Base-by-base conservation (phyloP, 495 filamentous ascomycete genomes). In the Penicillium riverlandense region DNA sequence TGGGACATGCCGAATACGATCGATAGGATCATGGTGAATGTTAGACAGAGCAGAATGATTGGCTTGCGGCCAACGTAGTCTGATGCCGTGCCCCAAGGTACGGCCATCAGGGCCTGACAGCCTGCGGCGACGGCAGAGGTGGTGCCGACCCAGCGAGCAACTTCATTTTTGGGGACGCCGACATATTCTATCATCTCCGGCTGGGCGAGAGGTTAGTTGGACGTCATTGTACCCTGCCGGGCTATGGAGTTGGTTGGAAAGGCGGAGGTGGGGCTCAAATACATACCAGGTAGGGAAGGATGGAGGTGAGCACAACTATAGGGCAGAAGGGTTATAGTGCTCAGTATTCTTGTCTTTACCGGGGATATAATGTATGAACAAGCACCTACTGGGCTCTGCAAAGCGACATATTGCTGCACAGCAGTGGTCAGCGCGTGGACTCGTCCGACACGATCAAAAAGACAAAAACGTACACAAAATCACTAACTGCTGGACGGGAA, bases 151-250 rank as follows among this genome's bases (percentile, higher is more conserved):
- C 84, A 91, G 74, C 79, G 80, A 38, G 83, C 86, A 37, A 95
- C 75, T 16, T 89, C 73, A 38, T 79, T 73, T 47, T 79, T 72
- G 16, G 80, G 72, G n/a, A 94, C 74, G 12, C 82, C 80, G 47
- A 95, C 84, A 64, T 75, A 80, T 49, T 84, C 77, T 40, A 92
- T 86, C 82, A 95, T 89, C 67, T 90, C 90, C 16, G 86, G 87
- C 69, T 72, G 38, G 28, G 22, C 22, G 6, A 8, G 7, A 10
- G 11, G 29, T 33, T 27, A n/a, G 41, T 53, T 45, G 47, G 45
- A 16, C 15, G 6, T 30, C 9, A 13, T 11, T 29, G 22, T 22
- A 22, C 22, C 22, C 22, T 22, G 22, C 22, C 16, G 11, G 12
- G 9, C 4, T 7, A 27, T 35, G 5, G 38, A 1, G 27, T 14